phyloP scores from a whole-genome alignment of 2,329 filamentous ascomycete genomes.

The Calonectria pseudoreteaudii region DNA sequence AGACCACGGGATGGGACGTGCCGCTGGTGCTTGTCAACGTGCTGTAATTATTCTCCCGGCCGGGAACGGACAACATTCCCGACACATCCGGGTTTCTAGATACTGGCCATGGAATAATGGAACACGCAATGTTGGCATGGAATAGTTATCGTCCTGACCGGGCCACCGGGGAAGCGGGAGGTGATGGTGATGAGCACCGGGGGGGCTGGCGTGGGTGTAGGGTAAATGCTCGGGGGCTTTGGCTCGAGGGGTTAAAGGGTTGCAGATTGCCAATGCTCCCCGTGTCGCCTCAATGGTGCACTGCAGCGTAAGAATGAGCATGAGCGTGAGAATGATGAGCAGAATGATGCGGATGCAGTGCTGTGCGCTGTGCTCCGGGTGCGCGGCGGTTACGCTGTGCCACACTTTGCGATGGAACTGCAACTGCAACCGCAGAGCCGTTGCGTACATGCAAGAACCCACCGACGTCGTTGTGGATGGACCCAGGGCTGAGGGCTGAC shows the following conservation, averaged over 20 bases:
- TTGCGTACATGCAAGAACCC: slow-evolving; percentile 18
- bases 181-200: neutral
- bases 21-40: slow-evolving; percentile 22
- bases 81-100: neutral
- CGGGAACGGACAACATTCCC: neutral
- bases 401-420: neutral
- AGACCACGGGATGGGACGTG: slow-evolving; percentile 39
- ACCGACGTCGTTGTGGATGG: neutral
- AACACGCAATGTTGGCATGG: slow-evolving; percentile 5
- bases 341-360: neutral
- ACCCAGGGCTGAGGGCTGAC: neutral
- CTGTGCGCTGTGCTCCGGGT: neutral
- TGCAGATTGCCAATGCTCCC: neutral
- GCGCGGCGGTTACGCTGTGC: neutral
- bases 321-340: neutral
- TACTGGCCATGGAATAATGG: neutral
- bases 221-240: slow-evolving; percentile 25
- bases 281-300: neutral
- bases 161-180: slow-evolving; percentile 19
- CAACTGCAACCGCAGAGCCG: slow-evolving; percentile 20
- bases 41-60: neutral
- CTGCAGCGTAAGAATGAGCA: slow-evolving; percentile 18
- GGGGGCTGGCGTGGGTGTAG: slow-evolving; percentile 22
- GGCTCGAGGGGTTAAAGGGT: slow-evolving; percentile 24
- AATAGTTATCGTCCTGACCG: slow-evolving; percentile 9